phyloP scores from a whole-genome alignment of 805 yeast species.

The Candida saitoana region DNA sequence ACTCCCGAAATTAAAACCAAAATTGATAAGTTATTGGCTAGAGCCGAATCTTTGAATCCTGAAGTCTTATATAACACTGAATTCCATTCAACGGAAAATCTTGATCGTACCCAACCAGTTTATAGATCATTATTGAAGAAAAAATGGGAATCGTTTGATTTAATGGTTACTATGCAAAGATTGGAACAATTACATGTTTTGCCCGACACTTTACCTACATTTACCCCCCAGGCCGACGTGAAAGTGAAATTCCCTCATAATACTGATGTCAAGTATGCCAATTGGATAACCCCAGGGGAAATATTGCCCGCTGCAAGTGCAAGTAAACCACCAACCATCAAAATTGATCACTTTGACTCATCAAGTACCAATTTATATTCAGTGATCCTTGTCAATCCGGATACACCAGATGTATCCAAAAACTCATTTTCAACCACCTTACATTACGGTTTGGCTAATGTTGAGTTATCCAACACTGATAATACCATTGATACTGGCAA shows the following conservation, averaged over 20 bases:
- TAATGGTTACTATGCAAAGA: slow-evolving; percentile 87
- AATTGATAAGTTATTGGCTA: slow-evolving; percentile 34
- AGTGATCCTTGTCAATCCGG: slow-evolving; percentile 83
- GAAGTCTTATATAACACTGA: slow-evolving; percentile 72
- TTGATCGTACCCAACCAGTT: slow-evolving; percentile 75
- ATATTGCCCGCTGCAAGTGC: slow-evolving; percentile 71
- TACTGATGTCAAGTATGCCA: slow-evolving; percentile 47
- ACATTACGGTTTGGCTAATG: slow-evolving; percentile 73
- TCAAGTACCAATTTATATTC: slow-evolving; percentile 60
- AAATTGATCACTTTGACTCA: slow-evolving; percentile 66
- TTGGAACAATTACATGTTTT: slow-evolving; percentile 78
- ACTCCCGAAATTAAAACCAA: slow-evolving; percentile 12
- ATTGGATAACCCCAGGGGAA: slow-evolving; percentile 78
- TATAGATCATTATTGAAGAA: slow-evolving; percentile 64
- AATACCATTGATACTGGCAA: slow-evolving; percentile 49
- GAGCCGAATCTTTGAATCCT: slow-evolving; percentile 76
- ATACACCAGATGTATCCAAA: slow-evolving; percentile 68
- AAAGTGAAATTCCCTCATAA: slow-evolving; percentile 71
- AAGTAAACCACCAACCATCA: slow-evolving; percentile 68
- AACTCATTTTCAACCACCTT: slow-evolving; percentile 71
- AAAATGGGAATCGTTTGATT: slow-evolving; percentile 68
- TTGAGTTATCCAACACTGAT: slow-evolving; percentile 55
- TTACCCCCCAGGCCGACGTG: slow-evolving; percentile 76
- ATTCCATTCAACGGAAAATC: slow-evolving; percentile 37
- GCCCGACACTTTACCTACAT: slow-evolving; percentile 91